phyloP scores from a whole-genome alignment of 441 rosid species.

The Metrosideros polymorpha region DNA sequence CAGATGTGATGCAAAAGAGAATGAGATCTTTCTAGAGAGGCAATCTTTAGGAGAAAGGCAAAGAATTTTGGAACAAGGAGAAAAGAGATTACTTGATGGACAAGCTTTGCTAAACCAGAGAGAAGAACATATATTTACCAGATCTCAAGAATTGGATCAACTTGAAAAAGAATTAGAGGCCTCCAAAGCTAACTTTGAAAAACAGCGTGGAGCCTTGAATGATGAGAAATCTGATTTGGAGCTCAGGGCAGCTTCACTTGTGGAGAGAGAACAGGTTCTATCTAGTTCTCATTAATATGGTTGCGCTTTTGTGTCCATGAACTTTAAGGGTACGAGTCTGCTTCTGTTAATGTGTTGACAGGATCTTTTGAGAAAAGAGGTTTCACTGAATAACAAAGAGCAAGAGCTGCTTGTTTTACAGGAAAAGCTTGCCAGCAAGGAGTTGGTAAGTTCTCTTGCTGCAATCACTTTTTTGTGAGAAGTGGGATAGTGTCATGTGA shows the following conservation, averaged over 20 bases:
- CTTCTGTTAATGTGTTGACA: conserved; percentile 13
- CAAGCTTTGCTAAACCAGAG: conserved; percentile 72
- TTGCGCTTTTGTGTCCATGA: background rate
- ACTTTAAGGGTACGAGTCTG: background rate
- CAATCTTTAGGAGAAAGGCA: conserved; percentile 64
- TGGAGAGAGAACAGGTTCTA: conserved; percentile 70
- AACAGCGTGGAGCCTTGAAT: conserved; percentile 38
- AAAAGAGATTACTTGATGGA: conserved; percentile 64
- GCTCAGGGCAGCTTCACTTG: conserved; percentile 30
- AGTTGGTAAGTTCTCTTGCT: conserved; percentile 49
- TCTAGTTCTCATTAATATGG: background rate
- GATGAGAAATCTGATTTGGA: conserved; percentile 53
- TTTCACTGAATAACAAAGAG: conserved; percentile 53
- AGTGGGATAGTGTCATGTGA: background rate
- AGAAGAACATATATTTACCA: conserved; percentile 65
- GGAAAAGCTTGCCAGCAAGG: conserved; percentile 56
- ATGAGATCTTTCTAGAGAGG: conserved; percentile 54
- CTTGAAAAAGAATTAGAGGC: conserved; percentile 52
- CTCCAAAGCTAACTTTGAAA: conserved; percentile 38
- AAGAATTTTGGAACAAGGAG: conserved; percentile 67
- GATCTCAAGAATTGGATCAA: conserved; percentile 54
- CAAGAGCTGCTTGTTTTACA: conserved; percentile 58
- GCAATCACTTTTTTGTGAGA: background rate
- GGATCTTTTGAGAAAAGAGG: conserved; percentile 54
- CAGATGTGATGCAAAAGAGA: conserved; percentile 83